Conservation (phyloP, 1,284 basidiomycete genomes). For the Ustilago bromivora region DNA sequence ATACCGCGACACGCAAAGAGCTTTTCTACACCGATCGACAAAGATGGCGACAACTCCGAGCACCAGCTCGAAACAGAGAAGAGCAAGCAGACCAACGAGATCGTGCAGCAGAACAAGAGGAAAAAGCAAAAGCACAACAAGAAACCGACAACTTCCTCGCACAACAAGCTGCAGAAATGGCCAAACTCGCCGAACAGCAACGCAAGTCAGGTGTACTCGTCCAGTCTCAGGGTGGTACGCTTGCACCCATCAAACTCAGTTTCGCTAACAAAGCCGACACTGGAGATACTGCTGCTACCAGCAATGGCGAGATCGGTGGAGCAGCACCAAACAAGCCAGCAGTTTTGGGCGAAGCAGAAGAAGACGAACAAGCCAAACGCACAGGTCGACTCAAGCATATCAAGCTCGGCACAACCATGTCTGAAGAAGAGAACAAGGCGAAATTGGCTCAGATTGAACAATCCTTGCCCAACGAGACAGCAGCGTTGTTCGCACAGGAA, state of each 20-base stretch:
- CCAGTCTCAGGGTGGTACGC: conserved; percentile 35
- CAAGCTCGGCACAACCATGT: conserved; percentile 43
- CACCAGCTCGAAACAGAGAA: conserved; percentile 43
- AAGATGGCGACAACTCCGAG: conserved; percentile 60
- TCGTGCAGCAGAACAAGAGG: conserved; percentile 37
- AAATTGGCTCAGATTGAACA: conserved; percentile 20
- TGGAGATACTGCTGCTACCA: conserved; percentile 7
- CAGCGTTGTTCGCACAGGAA: conserved; percentile 28
- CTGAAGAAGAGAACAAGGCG: conserved; percentile 30
- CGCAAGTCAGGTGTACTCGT: conserved; percentile 59
- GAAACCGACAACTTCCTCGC: conserved; percentile 64
- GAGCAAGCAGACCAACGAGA: conserved; percentile 56
- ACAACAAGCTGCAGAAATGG: conserved; percentile 64
- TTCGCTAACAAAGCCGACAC: conserved; percentile 26
- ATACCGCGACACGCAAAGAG: conserved; percentile 33
- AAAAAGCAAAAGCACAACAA: conserved; percentile 39
- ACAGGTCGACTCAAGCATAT: conserved; percentile 52
- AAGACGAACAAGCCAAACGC: conserved; percentile 48
- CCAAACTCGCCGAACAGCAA: conserved; percentile 55
- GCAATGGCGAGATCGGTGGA: conserved; percentile 10
- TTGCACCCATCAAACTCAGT: conserved; percentile 62
- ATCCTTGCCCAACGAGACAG: conserved; percentile 26
- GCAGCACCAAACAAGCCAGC: conserved; percentile 2
- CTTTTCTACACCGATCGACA: conserved; percentile 58
- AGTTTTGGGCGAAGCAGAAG: conserved; percentile 56